Evolutionary conservation across 495 filamentous ascomycete species (phyloP).

Genomic region (Penicillium herquei): DNA sequence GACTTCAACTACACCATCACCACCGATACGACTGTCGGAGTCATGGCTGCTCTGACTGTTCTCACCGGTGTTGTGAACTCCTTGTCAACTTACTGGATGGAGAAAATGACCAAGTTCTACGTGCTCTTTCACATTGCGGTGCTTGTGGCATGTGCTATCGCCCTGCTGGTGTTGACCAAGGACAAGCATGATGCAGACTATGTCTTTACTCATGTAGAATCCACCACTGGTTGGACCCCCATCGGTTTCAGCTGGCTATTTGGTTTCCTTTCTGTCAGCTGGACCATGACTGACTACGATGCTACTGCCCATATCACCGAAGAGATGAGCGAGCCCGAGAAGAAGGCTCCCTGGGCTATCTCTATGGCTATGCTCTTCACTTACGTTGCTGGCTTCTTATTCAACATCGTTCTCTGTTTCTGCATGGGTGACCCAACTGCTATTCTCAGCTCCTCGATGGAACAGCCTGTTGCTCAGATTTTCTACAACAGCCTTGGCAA

Average conservation of each 20-base stretch:
- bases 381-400: constrained; percentile 58
- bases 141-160: constrained; percentile 55
- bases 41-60: constrained; percentile 59
- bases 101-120: constrained; percentile 62
- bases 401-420: constrained; percentile 63
- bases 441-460: constrained; percentile 45
- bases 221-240: constrained; percentile 61
- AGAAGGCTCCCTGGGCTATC: constrained; percentile 62
- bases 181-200: constrained; percentile 59
- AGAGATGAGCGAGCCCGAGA: constrained; percentile 58
- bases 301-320: constrained; percentile 62
- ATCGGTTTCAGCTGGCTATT: constrained; percentile 68
- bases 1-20: constrained; percentile 55
- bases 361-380: constrained; percentile 58
- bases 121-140: constrained; percentile 65
- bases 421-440: constrained; percentile 54
- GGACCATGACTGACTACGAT: constrained; percentile 62
- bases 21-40: constrained; percentile 51
- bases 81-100: constrained; percentile 59
- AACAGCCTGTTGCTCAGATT: constrained; percentile 63
- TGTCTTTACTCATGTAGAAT: constrained; percentile 61
- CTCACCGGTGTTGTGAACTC: constrained; percentile 57
- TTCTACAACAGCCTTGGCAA: constrained; percentile 62
- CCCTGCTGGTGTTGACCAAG: constrained; percentile 56
- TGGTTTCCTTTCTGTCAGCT: constrained; percentile 66